These are phyloP conservation scores for Globisporangium paroecandrum DNA, from an alignment of 352 stramenopile species.

Conservation along the genomic window DNA sequence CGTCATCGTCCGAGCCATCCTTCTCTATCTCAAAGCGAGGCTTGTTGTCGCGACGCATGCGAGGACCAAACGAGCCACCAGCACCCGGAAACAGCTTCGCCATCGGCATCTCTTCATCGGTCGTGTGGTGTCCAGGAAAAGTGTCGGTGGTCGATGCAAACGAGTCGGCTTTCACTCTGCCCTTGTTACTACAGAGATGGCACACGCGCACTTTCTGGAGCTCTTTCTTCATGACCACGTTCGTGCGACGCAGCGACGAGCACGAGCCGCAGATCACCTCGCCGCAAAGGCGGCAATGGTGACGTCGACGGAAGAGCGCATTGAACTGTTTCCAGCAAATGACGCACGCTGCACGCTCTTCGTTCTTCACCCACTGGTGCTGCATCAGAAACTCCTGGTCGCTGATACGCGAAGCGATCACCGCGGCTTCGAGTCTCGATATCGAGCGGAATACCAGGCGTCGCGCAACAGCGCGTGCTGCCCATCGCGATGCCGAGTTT, in stretches of 20 bases:
- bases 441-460: conserved; percentile 48
- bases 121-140: conserved; percentile 21
- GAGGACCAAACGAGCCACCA: neutral
- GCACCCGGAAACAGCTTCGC: conserved; percentile 17
- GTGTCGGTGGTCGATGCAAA: conserved; percentile 29
- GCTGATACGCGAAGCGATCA: conserved; percentile 45
- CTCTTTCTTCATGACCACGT: conserved; percentile 30
- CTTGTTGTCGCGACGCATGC: neutral
- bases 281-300: conserved; percentile 66
- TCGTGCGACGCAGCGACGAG: conserved; percentile 41
- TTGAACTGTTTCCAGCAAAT: conserved; percentile 72
- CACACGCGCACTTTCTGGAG: conserved; percentile 62
- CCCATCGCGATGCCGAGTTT: conserved; percentile 29
- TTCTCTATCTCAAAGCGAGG: conserved; percentile 1
- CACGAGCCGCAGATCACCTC: conserved; percentile 62
- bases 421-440: conserved; percentile 40
- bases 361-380: conserved; percentile 63
- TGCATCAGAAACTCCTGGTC: conserved; percentile 36
- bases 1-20: conserved; percentile 4
- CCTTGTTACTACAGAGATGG: conserved; percentile 60
- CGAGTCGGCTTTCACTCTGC: conserved; percentile 30
- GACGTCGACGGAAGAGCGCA: conserved; percentile 44
- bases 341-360: conserved; percentile 49
- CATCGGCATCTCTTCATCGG: conserved; percentile 22
- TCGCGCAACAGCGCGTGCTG: conserved; percentile 36